Base-by-base conservation (phyloP, 164 flowering plant species). In the Warburgia ugandensis region DNA sequence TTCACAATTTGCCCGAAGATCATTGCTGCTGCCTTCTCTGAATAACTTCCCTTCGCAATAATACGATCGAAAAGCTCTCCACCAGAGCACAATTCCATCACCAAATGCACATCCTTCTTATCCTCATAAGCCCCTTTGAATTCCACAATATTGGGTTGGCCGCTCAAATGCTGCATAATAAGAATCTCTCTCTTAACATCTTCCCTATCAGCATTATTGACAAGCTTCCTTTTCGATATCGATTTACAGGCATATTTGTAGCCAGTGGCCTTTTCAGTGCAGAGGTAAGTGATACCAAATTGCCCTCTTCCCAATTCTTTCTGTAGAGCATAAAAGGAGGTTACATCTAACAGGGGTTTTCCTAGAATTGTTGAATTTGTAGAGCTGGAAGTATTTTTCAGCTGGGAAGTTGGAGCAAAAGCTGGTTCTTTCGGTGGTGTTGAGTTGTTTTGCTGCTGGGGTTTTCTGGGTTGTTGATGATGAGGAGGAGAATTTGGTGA, bases 51-150 rank as follows among this genome's bases (percentile, higher is more conserved):
- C 58, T 67, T 80, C 0, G 71, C 69, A 0, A 60, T 73, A 42
- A 90, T 84, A 65, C 88, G 62, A 52, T 90, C 94, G 29, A 84
- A 85, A 21, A 90, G 91, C 75, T 86, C 97, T 1, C 95, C 97
- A 1, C 97, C 97, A 0, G 81, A 61, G 60, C 97, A 90, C 50
- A 90, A 40, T 69, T 90, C 97, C 97, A 90, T 90, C 16, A 90
- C 86, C 73, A 90, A 43, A 65, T 82, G 75, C 61, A 90, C 55
- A 43, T 50, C 64, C 23, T 68, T 62, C 41, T 21, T 54, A 45
- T 90, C 97, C 70, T 89, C 95, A 53, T 75, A 83, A 38, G 87
- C 95, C 0, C 97, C 97, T 29, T 63, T 75, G 48, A 89, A 82
- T 54, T 81, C 90, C 16, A 84, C 97, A 22, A 89, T 73, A 50